Evolutionary conservation across 768 basidiomycete genomes (phyloP).

Genomic region (Scleroderma bovista): DNA sequence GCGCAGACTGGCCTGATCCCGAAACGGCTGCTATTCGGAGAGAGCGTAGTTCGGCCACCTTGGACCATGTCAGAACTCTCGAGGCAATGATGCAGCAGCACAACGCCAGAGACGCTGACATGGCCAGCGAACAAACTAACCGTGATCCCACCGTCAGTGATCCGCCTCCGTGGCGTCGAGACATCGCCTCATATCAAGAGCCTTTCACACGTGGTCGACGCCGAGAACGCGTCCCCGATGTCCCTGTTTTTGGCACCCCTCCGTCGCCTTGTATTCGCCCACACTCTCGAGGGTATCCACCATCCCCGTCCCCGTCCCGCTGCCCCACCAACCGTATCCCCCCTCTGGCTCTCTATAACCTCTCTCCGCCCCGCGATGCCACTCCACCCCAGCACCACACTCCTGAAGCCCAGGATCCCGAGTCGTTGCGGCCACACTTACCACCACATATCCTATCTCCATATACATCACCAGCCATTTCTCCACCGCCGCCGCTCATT

Average conservation of each 20-base stretch:
- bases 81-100: constrained; percentile 32
- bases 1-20: constrained; percentile 81
- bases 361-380: constrained; percentile 5
- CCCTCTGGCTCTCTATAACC: constrained; percentile 22
- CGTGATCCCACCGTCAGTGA: constrained; percentile 44
- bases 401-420: constrained; percentile 3
- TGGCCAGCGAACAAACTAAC: constrained; percentile 22
- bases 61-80: constrained; percentile 52
- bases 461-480: constrained; percentile 15
- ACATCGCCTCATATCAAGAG: constrained; percentile 38
- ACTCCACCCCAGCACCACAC: not conserved
- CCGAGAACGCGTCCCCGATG: constrained; percentile 49
- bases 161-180: constrained; percentile 54
- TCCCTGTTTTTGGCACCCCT: constrained; percentile 29
- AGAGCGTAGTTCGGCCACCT: constrained; percentile 57
- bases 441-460: constrained; percentile 30
- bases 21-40: constrained; percentile 66
- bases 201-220: constrained; percentile 49
- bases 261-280: constrained; percentile 38
- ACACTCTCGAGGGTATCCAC: constrained; percentile 45
- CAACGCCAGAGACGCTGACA: constrained; percentile 18
- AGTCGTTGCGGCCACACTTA: constrained; percentile 27
- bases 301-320: constrained; percentile 45
- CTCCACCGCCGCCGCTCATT: constrained; percentile 9
- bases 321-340: constrained; percentile 36